These are phyloP conservation scores for Wickerhamomyces hampshirensis DNA, from an alignment of 805 yeast genomes.

Conservation along the genomic window DNA sequence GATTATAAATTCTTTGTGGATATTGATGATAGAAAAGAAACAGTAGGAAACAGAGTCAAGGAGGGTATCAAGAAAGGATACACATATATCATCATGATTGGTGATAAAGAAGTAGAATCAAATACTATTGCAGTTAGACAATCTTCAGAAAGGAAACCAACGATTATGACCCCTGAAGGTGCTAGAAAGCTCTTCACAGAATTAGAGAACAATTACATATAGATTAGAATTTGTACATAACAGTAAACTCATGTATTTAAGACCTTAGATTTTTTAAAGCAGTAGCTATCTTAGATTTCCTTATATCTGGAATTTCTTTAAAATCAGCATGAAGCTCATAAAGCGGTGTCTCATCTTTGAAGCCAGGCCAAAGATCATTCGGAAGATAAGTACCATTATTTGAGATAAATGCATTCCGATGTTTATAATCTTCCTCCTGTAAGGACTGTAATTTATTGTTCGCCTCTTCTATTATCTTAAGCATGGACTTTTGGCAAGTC, in stretches of 20 bases:
- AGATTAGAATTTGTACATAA: constrained; percentile 17
- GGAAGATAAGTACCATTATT: constrained; percentile 56
- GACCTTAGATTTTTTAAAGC: constrained; percentile 3
- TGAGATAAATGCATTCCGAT: constrained; percentile 39
- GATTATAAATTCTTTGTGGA: constrained; percentile 68
- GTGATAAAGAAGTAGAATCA: constrained; percentile 71
- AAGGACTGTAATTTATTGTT: constrained; percentile 33
- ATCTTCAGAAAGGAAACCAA: constrained; percentile 40
- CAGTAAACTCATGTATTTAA: background rate
- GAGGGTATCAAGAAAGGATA: constrained; percentile 74
- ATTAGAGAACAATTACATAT: constrained; percentile 45
- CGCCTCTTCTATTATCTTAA: constrained; percentile 36
- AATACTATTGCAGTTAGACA: constrained; percentile 62
- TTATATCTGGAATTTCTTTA: constrained; percentile 6
- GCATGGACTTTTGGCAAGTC: constrained; percentile 36
- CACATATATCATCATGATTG: constrained; percentile 77
- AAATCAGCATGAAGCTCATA: constrained; percentile 2
- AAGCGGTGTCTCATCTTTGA: constrained; percentile 27
- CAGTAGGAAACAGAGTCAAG: constrained; percentile 75
- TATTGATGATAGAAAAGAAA: constrained; percentile 66
- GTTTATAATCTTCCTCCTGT: constrained; percentile 38
- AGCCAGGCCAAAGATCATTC: constrained; percentile 42
- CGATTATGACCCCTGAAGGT: constrained; percentile 45
- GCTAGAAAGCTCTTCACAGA: constrained; percentile 47
- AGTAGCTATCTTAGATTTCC: background rate